A percentile compares a stretch with the other conserved stretches of the same genome.
Conservation (phyloP, 1,284 basidiomycete species). For the Cryptococcus sp. region DNA sequence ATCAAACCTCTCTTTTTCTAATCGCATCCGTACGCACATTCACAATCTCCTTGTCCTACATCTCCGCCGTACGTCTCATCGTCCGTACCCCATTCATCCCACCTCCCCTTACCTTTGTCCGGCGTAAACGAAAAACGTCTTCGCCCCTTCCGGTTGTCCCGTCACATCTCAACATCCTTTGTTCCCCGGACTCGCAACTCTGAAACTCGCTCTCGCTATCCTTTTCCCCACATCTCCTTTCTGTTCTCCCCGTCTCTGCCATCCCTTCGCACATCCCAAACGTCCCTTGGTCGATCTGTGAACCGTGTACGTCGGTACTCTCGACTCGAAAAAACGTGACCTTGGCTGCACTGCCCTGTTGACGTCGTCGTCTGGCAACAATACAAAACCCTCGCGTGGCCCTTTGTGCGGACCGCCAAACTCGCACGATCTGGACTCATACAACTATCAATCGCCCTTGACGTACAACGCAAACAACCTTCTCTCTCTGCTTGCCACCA, state of each 20-base stretch:
- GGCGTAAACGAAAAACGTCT: no score
- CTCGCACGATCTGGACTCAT: no score
- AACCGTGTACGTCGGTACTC: background rate
- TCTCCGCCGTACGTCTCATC: no score
- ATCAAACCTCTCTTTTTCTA: no score
- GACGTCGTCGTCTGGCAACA: background rate
- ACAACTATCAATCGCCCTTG: no score
- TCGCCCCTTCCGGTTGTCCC: conserved; percentile 1
- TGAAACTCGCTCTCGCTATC: background rate
- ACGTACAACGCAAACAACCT: background rate
- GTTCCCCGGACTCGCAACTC: background rate
- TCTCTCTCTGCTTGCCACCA: conserved; percentile 7
- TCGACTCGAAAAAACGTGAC: background rate
- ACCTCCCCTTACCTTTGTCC: no score
- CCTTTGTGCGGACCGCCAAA: background rate
- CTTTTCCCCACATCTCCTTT: conserved; percentile 6
- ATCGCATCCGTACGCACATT: no score
- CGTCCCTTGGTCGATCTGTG: conserved; percentile 5
- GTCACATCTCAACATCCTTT: conserved; percentile 1
- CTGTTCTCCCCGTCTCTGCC: background rate
- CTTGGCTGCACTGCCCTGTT: background rate
- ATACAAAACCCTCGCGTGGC: background rate
- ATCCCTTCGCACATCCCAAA: conserved; percentile 1
- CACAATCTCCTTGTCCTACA: no score
- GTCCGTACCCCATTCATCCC: no score